Evolutionary conservation across 306 rosid species (phyloP), one percentile per base, ranked within the genome.

Genomic region (Dryas drummondii): DNA sequence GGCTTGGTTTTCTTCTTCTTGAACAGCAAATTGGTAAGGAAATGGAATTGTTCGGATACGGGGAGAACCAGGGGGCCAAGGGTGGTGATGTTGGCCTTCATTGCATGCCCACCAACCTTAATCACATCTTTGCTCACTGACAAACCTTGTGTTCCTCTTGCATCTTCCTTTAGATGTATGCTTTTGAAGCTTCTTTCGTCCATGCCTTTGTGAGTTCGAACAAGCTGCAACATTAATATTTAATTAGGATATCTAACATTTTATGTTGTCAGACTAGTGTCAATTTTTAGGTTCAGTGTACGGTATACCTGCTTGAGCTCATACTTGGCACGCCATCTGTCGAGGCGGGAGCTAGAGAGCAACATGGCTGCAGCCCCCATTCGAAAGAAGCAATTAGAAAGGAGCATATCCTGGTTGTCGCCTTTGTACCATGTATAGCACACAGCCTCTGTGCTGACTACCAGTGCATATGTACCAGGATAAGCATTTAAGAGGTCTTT

Each of bases 341-440:
- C 84, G 0, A 67, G 59, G 58, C 65, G 86, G 52, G 66, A 82
- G 83, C 85, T 82, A 0, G 91, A 88, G 51, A 88, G 91, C 77
- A 90, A 13, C 49, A 85, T 58, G 37, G 96, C 88, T 13, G 93
- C 81, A 48, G 90, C 88, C 6, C 96, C 91, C 90, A 88, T 88
- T 66, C 90, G 84, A 52, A 85, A 81, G 93, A 86, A 88, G 88
- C 96, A 91, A 78, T 88, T 91, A 50, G 93, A 80, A 59, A 87
- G 78, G 7, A 88, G 82, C 91, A 87, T 82, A 41, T 88, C 85
- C 8, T 9, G 7, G 66, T 87, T 86, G 32, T 85, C 72, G 58
- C 96, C 93, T 64, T 61, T 72, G 60, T 87, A 88, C 93, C 91
- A 91, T n/a, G 93, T 47, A 72, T 50, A 67, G 79, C 76, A 82